Conservation (phyloP, 1,139 yeast genomes). For the Saccharomyces hybrid region DNA sequence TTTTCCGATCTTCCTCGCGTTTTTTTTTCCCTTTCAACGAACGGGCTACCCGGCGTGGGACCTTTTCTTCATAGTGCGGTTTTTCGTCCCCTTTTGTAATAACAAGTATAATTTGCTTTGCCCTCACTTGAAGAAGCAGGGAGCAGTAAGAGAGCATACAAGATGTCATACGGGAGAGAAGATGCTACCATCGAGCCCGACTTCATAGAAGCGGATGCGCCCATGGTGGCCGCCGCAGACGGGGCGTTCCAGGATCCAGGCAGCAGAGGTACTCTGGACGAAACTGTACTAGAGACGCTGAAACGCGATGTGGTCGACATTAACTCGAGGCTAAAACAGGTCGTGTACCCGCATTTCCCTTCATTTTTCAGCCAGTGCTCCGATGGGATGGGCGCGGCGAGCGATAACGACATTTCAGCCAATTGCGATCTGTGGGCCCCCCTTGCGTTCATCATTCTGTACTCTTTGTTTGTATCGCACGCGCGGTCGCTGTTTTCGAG, state of each 20-base stretch:
- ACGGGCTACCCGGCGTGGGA: too few relatives aligned
- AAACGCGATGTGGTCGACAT: slow-evolving; percentile 29
- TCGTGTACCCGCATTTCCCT: slow-evolving; percentile 31
- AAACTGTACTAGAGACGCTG: slow-evolving; percentile 24
- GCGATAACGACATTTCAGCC: slow-evolving; percentile 11
- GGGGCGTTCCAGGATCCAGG: too few relatives aligned
- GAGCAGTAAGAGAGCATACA: background rate
- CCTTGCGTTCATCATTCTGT: slow-evolving; percentile 25
- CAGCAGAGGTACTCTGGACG: slow-evolving; percentile 31
- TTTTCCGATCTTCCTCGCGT: background rate
- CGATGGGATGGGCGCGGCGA: slow-evolving; percentile 1
- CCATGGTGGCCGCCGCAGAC: too few relatives aligned
- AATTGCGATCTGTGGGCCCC: slow-evolving; percentile 33
- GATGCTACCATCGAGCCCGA: slow-evolving; percentile 18
- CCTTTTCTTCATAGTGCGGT: too few relatives aligned
- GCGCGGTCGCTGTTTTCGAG: slow-evolving; percentile 27
- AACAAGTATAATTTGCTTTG: too few relatives aligned
- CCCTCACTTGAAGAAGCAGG: too few relatives aligned
- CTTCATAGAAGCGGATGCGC: slow-evolving; percentile 19
- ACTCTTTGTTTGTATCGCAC: slow-evolving; percentile 26
- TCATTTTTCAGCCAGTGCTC: slow-evolving; percentile 8
- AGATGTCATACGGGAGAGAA: background rate
- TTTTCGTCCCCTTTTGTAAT: background rate
- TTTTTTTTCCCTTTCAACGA: too few relatives aligned
- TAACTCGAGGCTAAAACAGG: slow-evolving; percentile 27